Evolutionary conservation across 2,329 filamentous ascomycete species (phyloP).

Genomic region (Aspergillus fumigatus): DNA sequence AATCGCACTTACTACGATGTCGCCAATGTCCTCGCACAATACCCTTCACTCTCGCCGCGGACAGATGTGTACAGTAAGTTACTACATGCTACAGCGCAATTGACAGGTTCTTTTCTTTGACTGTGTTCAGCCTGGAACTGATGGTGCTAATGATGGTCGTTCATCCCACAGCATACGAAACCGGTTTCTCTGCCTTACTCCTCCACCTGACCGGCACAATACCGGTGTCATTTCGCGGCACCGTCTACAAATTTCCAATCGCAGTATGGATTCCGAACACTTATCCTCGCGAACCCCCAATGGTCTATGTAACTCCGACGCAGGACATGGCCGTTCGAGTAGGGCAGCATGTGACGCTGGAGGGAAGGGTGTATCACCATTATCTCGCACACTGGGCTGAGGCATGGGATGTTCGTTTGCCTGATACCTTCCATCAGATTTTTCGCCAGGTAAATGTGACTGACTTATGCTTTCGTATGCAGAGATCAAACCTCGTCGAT

Average conservation of each 20-base stretch:
- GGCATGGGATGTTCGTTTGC: constrained; percentile 75
- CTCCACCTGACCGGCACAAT: constrained; percentile 82
- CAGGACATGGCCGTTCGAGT: constrained; percentile 85
- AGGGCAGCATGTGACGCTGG: constrained; percentile 90
- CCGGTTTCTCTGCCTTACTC: constrained; percentile 79
- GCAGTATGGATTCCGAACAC: constrained; percentile 89
- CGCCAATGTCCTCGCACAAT: constrained; percentile 72
- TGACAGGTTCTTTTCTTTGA: constrained; percentile 1
- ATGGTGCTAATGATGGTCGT: constrained; percentile 17
- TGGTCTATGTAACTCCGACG: constrained; percentile 84
- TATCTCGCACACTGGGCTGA: constrained; percentile 87
- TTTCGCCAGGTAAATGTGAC: background rate
- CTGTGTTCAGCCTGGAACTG: constrained; percentile 3
- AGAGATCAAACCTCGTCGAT: constrained; percentile 79
- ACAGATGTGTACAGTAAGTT: constrained; percentile 91
- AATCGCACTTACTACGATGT: constrained; percentile 91
- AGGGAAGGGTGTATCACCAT: constrained; percentile 91
- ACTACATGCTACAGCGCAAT: background rate
- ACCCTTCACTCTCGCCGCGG: constrained; percentile 73
- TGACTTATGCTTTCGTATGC: constrained; percentile 6
- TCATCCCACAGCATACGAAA: constrained; percentile 67
- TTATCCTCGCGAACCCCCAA: constrained; percentile 80
- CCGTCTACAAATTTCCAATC: constrained; percentile 84
- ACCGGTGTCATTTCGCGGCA: constrained; percentile 85
- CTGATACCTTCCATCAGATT: background rate